Evolutionary conservation across 495 filamentous ascomycete genomes (phyloP), one percentile per base, ranked within the genome.

Genomic region (Daldinia decipiens): DNA sequence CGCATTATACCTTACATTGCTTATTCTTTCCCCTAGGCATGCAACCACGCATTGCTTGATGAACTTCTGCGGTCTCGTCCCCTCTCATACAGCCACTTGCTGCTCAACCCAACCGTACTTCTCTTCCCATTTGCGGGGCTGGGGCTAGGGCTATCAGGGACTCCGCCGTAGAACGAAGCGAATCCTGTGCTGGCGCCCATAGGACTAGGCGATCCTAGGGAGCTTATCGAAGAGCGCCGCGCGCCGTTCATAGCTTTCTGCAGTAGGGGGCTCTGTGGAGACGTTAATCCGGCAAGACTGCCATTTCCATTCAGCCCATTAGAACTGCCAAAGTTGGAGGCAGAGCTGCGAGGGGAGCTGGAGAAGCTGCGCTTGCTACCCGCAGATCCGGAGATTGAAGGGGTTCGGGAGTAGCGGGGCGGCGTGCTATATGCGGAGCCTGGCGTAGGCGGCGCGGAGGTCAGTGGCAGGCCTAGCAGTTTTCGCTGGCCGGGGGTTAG

Each of bases 1-100:
- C 21, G 51, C 26, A 53, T 53, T 31, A 12, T 29, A 53, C 11
- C 19, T 47, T 47, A 24, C 43, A 47, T 47, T 12, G 9, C 19
- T 47, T 47, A 12, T 47, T 8, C 9, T 21, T 24, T 47, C 1
- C 17, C 43, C 19, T 59, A 76, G 47, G 65, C 54, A 29, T 80
- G 74, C 66, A 79, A 62, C 78, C 80, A 81, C 13, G 70, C 74
- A 40, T 74, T 79, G 7, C 80, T 76, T 59, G 81, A 74, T 53
- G 81, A 74, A 65, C 79, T 78, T 69, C 87, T 84, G 43, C 61
- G 71, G 24, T 71, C 68, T 15, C 57, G 68, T 24, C 82, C 84
- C 77, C 89, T 90, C 78, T 99, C 92, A 80, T 97, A 99, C 43
- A 97, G 79, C 95, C 94, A 99, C 80, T 91, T 93, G 78, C 87